Conservation (phyloP, 352 stramenopile genomes). For the Phytopythium mirpurense region DNA sequence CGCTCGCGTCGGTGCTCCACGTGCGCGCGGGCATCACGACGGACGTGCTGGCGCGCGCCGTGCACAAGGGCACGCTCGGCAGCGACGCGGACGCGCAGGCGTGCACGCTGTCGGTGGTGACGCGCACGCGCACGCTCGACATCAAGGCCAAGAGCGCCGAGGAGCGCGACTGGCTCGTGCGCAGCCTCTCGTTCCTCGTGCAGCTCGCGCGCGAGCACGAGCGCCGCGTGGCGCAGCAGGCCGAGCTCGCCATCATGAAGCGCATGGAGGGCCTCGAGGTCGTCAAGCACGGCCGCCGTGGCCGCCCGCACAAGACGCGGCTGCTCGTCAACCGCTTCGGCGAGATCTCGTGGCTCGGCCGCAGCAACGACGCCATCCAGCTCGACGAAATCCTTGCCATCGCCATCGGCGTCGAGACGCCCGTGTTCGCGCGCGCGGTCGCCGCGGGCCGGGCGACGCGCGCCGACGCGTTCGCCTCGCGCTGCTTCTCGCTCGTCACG, state of each 20-base stretch:
- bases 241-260: slow-evolving; percentile 83
- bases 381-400: slow-evolving; percentile 65
- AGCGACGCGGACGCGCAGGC: slow-evolving; percentile 51
- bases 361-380: slow-evolving; percentile 69
- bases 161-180: slow-evolving; percentile 74
- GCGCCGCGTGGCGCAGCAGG: slow-evolving; percentile 66
- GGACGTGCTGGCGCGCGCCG: slow-evolving; percentile 54
- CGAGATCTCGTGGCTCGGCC: slow-evolving; percentile 78
- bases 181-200: slow-evolving; percentile 69
- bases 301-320: slow-evolving; percentile 76
- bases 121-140: slow-evolving; percentile 66
- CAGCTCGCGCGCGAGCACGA: slow-evolving; percentile 69
- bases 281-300: slow-evolving; percentile 76
- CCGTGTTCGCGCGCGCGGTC: slow-evolving; percentile 55
- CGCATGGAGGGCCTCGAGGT: slow-evolving; percentile 65
- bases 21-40: slow-evolving; percentile 52
- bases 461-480: slow-evolving; percentile 16
- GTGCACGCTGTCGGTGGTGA: slow-evolving; percentile 79
- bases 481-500: slow-evolving; percentile 76
- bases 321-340: slow-evolving; percentile 79
- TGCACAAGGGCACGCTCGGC: slow-evolving; percentile 63
- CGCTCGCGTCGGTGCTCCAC: slow-evolving; percentile 48
- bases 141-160: slow-evolving; percentile 60
- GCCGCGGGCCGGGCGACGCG: slow-evolving; percentile 21
- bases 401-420: slow-evolving; percentile 49